Evolutionary conservation across 805 yeast genomes (phyloP), one percentile per base, ranked within the genome.

Genomic region (Vanderwaltozyma tropicalis): DNA sequence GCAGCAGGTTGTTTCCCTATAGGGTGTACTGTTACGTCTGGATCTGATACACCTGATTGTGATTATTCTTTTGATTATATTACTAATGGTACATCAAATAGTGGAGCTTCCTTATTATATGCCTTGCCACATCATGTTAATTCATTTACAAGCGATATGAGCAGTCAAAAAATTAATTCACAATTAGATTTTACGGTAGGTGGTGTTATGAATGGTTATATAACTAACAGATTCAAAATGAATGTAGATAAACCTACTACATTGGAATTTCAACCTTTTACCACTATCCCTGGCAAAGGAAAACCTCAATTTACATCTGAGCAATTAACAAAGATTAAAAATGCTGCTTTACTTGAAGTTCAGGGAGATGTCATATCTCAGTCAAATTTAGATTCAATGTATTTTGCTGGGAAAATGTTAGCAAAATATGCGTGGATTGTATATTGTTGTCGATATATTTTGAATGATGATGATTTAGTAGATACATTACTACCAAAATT

Each of bases 371-470:
- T 72, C 18, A 59, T 59, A 11, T 68, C 67, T 1, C 49, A 45
- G 59, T 66, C 78, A 0, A 64, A 76, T 41, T 53, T 74, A 34
- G 84, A 84, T 44, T 84, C 95, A 1, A 87, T 87, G 82, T 89
- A 89, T 60, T 76, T 83, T 17, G 72, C 94, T 3, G 97, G 96
- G n/a, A 88, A 88, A 55, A 71, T 76, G 26, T 63, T 86, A 34
- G 95, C 88, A 48, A 88, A 87, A 61, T 89, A 81, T 60, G 96
- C 96, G 0, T 80, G 80, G 66, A 71, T 88, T 40, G 67, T 85
- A 9, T 80, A 80, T 43, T 85, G 78, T 9, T 75, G 80, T 26
- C 76, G 80, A 37, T 76, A 68, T 43, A 68, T 88, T 17, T 59
- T 88, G 34, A 55, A 72, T 17, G 80, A 87, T 51, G 53, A 59